Conservation (phyloP, 495 filamentous ascomycete species). For the Poronia punctata region DNA sequence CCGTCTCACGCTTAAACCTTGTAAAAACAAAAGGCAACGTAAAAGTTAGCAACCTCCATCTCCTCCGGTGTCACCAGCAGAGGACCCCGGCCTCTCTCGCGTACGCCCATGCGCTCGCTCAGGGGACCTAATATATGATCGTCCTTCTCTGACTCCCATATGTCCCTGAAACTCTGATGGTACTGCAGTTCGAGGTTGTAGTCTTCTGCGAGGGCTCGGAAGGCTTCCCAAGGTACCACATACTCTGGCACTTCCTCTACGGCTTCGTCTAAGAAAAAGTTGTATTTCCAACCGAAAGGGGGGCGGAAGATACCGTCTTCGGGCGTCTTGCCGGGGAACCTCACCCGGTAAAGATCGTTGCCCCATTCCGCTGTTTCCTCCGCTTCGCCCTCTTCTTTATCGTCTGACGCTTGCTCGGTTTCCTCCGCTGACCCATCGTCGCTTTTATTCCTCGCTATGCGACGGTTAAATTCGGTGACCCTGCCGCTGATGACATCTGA, state of each 20-base stretch:
- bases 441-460: slow-evolving; percentile 46
- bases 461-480: slow-evolving; percentile 55
- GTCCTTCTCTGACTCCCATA: slow-evolving; percentile 86
- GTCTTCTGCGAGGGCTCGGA: slow-evolving; percentile 89
- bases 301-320: slow-evolving; percentile 81
- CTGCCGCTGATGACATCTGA: slow-evolving; percentile 72
- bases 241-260: slow-evolving; percentile 96
- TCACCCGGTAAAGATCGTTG: slow-evolving; percentile 83
- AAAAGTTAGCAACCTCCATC: slow-evolving; percentile 86
- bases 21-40: slow-evolving; percentile 90
- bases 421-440: slow-evolving; percentile 23
- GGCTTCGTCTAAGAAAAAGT: slow-evolving; percentile 89
- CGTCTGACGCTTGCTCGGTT: slow-evolving; percentile 13
- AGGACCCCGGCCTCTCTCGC: slow-evolving; percentile 58
- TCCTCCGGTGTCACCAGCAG: slow-evolving; percentile 70
- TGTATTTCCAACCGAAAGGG: slow-evolving; percentile 96
- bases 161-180: slow-evolving; percentile 77
- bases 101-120: slow-evolving; percentile 90
- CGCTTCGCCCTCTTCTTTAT: slow-evolving; percentile 44
- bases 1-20: slow-evolving; percentile 58
- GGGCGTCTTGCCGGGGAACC: slow-evolving; percentile 74
- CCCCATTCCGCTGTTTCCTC: slow-evolving; percentile 71
- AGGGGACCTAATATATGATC: slow-evolving; percentile 69
- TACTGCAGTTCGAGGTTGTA: slow-evolving; percentile 94
- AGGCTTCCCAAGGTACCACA: slow-evolving; percentile 96